Evolutionary conservation across 176 grass and related monocot species (phyloP), one percentile per base, ranked within the genome.

Genomic region (Triticum dicoccoides): DNA sequence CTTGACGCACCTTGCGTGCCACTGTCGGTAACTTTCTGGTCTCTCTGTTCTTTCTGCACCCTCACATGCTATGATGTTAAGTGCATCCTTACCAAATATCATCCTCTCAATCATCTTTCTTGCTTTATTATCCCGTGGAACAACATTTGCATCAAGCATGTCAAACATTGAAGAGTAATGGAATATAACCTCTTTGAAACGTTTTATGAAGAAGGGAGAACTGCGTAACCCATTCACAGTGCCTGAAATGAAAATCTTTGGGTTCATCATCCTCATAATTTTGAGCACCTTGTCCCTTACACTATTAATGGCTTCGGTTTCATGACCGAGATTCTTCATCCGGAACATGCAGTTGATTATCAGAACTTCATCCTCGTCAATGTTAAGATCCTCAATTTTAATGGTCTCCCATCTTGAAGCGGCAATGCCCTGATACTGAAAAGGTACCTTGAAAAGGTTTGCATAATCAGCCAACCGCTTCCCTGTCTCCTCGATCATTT

Each of bases 131-230:
- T 89, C 47, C 34, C 87, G 76, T 13, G 91, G 87, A 77, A 85
- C 72, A 77, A 87, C 78, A 54, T 70, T 92, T 9, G 87, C 85
- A 7, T 37, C 35, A 37, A 37, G 6, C 35, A 37, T 7, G 84
- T 92, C 87, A 49, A 92, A 92, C 76, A 87, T 44, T 6, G 87
- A 56, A 56, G 87, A 87, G 80, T 85, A 92, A 69, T 89, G 91
- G 76, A 87, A 87, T 25, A 92, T 9, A 12, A 62, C 85, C 78
- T 89, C 87, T 44, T 64, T 85, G 79, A 92, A 92, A 17, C 91
- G 84, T 11, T 81, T 39, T 3, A 81, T 17, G 34, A 92, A 92
- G 76, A 87, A 93, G 77, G 91, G 81, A n/a, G 83, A 63, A 18
- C 65, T 81, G 77, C 80, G 85, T 11, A 69, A 87, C 24, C 84